Base-by-base conservation (phyloP, 495 filamentous ascomycete genomes). In the Hyaloscypha hepaticicola region DNA sequence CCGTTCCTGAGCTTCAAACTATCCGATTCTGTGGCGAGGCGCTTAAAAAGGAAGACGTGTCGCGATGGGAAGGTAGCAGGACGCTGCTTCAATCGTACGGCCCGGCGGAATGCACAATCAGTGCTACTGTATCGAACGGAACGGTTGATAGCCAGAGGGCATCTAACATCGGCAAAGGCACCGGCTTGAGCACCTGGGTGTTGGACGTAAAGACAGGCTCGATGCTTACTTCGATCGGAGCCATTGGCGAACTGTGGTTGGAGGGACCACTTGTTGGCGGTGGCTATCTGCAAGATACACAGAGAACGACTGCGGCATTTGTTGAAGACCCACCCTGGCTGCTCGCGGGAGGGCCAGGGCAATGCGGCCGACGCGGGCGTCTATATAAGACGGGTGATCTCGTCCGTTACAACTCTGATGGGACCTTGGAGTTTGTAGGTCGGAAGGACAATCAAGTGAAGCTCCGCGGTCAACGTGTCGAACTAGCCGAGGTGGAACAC, bases 151-250 rank as follows among this genome's bases (percentile, higher is more conserved):
- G 5, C 3, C 5, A 5, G 4, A 5, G 5, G 75, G 85, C 1
- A 3, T 85, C 85, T 50, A 4, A 16, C 0, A 76, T 88, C 4
- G 45, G 22, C 19, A 5, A 5, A n/a, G 45, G 45, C 16, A 5
- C 5, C 14, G 22, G 16, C 45, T 5, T 24, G 5, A 5, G 22
- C 19, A 24, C 16, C 14, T 50, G 45, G 45, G 45, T 50, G 16
- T 5, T 50, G 5, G 22, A 50, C 19, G 5, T 3, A 4, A 3
- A 50, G 5, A 14, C 5, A 4, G 4, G 19, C 14, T 5, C 5
- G 22, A 24, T 3, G 16, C 22, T 50, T 5, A 50, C 5, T 5
- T 4, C 45, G 5, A 50, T 50, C 19, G 45, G 45, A n/a, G 22
- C 22, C 5, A 14, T n/a, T 5, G 45, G 45, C 16, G 45, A 50